Conservation (phyloP, 306 rosid species). For the Corylus avellana region DNA sequence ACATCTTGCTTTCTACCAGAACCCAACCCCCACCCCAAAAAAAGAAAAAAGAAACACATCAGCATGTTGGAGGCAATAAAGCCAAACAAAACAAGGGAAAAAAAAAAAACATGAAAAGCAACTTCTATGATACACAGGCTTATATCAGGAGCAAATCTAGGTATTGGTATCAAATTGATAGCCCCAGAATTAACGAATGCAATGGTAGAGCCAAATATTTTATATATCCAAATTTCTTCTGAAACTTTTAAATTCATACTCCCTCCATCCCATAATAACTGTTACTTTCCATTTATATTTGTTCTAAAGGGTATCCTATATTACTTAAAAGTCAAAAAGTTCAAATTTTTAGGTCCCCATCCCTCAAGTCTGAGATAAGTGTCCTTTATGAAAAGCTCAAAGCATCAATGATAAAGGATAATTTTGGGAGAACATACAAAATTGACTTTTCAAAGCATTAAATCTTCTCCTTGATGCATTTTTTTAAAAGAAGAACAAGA, state of each 20-base stretch:
- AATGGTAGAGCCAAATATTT: neutral
- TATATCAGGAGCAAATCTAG: neutral
- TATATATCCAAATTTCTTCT: neutral
- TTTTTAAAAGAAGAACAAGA: neutral
- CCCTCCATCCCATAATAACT: neutral
- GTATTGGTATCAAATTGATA: neutral
- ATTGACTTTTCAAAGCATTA: neutral
- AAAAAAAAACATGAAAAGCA: neutral
- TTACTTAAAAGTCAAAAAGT: neutral
- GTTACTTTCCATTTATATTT: neutral
- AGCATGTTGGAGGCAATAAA: slow-evolving; percentile 22
- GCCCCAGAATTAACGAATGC: neutral
- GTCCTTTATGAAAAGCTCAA: neutral
- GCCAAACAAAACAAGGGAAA: slow-evolving; percentile 2
- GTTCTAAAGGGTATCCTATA: neutral
- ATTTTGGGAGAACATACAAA: neutral
- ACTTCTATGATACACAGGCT: neutral
- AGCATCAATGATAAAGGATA: neutral
- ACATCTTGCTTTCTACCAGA: slow-evolving; percentile 77
- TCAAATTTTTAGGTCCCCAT: neutral
- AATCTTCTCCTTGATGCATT: neutral
- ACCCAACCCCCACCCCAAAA: slow-evolving; percentile 5
- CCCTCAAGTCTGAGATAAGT: neutral
- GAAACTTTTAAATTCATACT: neutral
- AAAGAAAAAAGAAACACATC: slow-evolving; percentile 34